Base-by-base conservation (phyloP, 768 basidiomycete genomes). In the Mycena floridula region DNA sequence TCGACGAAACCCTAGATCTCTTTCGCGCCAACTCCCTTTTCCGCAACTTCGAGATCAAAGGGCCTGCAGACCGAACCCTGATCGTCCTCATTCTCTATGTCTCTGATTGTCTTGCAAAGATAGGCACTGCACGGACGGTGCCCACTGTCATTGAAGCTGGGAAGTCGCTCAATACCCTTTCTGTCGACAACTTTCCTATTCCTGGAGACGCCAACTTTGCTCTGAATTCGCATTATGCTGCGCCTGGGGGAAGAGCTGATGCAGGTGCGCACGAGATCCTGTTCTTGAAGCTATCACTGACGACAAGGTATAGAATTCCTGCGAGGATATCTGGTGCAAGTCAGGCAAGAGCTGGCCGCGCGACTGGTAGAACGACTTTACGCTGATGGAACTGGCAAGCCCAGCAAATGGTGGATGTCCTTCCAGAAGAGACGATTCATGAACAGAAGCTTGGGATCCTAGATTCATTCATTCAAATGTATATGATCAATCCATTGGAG, bases 321-420 rank as follows among this genome's bases (percentile, higher is more conserved):
- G 36, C 82, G 94, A 24, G 81, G 84, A 54, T 98, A 98, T 68
- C 73, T 99, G 44, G 82, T 81, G 4, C 96, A 99, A 62, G 88
- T 87, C 7, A 82, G 96, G 40, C 91, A 96, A 64, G 96, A 99
- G 59, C 72, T 94, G 16, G 88, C 92, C 18, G 74, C 82, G 7
- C 80, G 96, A 24, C 66, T 99, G 40, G 79, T 92, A 12, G 92
- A 94, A 57, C 74, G 81, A 42, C 69, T 99, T 40, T 99, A 99
- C 62, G 89, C 84, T 28, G 91, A 95, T 60, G 93, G 93, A 5
- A 85, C 88, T 3, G 85, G 85, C 46, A 94, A 89, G 62, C 94
- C 96, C 5, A 96, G 88, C 74, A 99, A 99, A 65, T 99, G 96
- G 96, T 99, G 96, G 96, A 95, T 97, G 91, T 88, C 89, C 18